A percentile compares a stretch with the other conserved stretches of the same genome.
phyloP scores from a whole-genome alignment of 495 filamentous ascomycete genomes.

The Penicillium canariense region DNA sequence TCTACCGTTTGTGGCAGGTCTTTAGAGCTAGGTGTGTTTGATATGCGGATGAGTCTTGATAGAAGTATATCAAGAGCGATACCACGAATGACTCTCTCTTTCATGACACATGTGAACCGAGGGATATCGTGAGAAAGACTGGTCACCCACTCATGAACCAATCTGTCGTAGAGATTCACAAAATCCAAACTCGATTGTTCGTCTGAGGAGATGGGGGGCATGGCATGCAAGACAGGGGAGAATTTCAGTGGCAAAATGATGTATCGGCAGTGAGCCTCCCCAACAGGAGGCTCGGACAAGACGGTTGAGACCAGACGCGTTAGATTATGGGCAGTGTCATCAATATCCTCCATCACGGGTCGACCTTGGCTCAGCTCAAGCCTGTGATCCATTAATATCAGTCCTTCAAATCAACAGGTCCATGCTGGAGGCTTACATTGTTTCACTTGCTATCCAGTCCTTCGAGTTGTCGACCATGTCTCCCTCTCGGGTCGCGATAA shows the following conservation, averaged over 20 bases:
- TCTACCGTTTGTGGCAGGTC: background rate
- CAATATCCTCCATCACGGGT: constrained; percentile 33
- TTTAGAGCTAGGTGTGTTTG: constrained; percentile 1
- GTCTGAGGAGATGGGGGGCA: constrained; percentile 2
- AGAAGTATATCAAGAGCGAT: constrained; percentile 42
- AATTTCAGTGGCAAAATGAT: constrained; percentile 21
- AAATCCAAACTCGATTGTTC: constrained; percentile 18
- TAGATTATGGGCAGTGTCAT: constrained; percentile 31
- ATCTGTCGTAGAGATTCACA: constrained; percentile 35
- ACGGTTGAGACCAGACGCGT: constrained; percentile 22
- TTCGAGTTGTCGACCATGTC: background rate
- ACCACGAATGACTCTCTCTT: constrained; percentile 41
- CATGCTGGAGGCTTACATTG: constrained; percentile 13
- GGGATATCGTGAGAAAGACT: constrained; percentile 35
- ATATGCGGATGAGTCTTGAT: constrained; percentile 27
- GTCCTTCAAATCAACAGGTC: background rate
- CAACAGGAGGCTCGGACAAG: constrained; percentile 2
- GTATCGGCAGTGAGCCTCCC: constrained; percentile 7
- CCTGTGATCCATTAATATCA: constrained; percentile 17
- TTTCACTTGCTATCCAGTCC: constrained; percentile 15
- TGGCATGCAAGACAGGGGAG: constrained; percentile 8
- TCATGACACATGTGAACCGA: constrained; percentile 35
- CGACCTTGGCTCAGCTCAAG: constrained; percentile 30
- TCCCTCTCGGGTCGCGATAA: constrained; percentile 16
- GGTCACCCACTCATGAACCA: constrained; percentile 42